phyloP scores from a whole-genome alignment of 495 filamentous ascomycete species.

The Hyaloscypha bicolor region DNA sequence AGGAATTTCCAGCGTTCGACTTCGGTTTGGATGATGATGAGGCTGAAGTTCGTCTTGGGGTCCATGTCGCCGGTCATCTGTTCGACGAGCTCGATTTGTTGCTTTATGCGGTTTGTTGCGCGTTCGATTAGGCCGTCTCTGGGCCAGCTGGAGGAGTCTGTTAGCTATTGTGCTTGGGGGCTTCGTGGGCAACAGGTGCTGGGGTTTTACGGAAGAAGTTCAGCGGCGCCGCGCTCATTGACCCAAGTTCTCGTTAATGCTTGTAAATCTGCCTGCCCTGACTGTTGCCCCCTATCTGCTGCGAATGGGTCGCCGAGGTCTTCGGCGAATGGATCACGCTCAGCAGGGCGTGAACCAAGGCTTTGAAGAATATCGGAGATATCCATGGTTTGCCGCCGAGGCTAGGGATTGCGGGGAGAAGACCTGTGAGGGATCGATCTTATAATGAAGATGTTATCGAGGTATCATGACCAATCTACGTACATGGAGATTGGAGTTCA shows the following conservation, averaged over 20 bases:
- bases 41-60: slow-evolving; percentile 83
- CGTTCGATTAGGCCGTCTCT: slow-evolving; percentile 62
- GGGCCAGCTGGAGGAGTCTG: slow-evolving; percentile 47
- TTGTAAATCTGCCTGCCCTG: slow-evolving; percentile 66
- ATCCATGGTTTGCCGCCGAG: slow-evolving; percentile 58
- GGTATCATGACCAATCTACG: not conserved
- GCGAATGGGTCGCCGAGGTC: not conserved
- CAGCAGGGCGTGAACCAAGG: slow-evolving; percentile 5
- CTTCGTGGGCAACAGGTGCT: not conserved
- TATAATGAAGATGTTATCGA: not conserved
- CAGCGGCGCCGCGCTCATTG: slow-evolving; percentile 84
- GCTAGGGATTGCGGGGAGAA: not conserved
- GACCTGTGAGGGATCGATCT: not conserved
- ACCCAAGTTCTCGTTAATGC: slow-evolving; percentile 90
- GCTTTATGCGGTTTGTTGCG: slow-evolving; percentile 71
- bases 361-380: slow-evolving; percentile 85
- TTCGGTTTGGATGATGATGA: slow-evolving; percentile 96
- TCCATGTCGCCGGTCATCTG: slow-evolving; percentile 78
- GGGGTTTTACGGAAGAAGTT: slow-evolving; percentile 61
- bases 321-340: slow-evolving; percentile 18
- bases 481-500: too few relatives aligned
- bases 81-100: slow-evolving; percentile 72
- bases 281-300: slow-evolving; percentile 4
- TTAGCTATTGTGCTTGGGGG: slow-evolving; percentile 1
- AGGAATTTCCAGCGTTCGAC: slow-evolving; percentile 91